Evolutionary conservation across 768 basidiomycete species (phyloP).

Genomic region (Austroboletus festivus): DNA sequence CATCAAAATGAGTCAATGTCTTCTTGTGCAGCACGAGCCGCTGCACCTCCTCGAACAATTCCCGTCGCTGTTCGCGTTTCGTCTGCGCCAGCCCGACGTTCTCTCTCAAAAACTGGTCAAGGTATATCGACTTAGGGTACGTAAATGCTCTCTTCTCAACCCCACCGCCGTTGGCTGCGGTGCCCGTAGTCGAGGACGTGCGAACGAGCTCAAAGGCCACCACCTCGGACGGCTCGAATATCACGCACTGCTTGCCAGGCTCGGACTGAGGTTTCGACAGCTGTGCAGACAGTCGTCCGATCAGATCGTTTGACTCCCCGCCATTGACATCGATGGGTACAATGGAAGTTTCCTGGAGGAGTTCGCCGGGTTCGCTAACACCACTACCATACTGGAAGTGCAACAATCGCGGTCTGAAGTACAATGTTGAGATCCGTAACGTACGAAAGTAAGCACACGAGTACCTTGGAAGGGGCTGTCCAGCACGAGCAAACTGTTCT

Average conservation of each 20-base stretch:
- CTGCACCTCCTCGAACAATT: constrained; percentile 47
- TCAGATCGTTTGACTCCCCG: constrained; percentile 49
- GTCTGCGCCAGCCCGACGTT: constrained; percentile 45
- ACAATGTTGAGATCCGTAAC: too few species aligned
- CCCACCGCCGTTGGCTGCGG: constrained; percentile 8
- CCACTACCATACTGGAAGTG: constrained; percentile 55
- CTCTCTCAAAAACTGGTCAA: constrained; percentile 67
- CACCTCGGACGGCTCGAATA: constrained; percentile 60
- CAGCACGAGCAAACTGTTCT: constrained; percentile 36
- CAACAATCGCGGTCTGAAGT: constrained; percentile 41
- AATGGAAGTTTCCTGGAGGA: constrained; percentile 39
- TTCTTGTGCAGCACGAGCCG: constrained; percentile 44
- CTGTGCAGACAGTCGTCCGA: constrained; percentile 45
- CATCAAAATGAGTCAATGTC: constrained; percentile 51
- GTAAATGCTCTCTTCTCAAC: constrained; percentile 39
- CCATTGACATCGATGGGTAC: constrained; percentile 52
- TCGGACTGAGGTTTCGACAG: constrained; percentile 28
- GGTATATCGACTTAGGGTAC: constrained; percentile 64
- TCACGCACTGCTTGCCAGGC: constrained; percentile 49
- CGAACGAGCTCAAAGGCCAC: constrained; percentile 54
- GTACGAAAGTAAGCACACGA: too few species aligned
- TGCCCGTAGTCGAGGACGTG: constrained; percentile 6
- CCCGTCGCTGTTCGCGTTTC: constrained; percentile 34
- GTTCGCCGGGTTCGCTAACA: constrained; percentile 31
- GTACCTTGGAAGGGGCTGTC: too few species aligned